These are phyloP conservation scores for Populus hybrid DNA, from an alignment of 441 rosid species.

Conservation along the genomic window DNA sequence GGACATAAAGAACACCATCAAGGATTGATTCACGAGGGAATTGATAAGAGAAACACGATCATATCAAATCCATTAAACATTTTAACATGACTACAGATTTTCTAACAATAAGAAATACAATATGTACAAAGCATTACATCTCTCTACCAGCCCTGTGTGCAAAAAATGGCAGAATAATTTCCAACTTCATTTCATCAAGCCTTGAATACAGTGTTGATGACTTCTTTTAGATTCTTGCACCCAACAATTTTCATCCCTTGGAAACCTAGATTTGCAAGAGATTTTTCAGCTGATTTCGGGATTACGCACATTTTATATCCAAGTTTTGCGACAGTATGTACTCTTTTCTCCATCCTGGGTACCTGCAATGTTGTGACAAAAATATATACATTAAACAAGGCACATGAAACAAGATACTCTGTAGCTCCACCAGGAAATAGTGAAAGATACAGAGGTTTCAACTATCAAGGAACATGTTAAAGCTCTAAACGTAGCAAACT, in stretches of 20 bases:
- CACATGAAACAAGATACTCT: not conserved
- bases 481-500: not conserved
- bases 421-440: not conserved
- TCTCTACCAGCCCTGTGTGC: not conserved
- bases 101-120: not conserved
- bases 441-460: not conserved
- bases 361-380: slow-evolving; percentile 40
- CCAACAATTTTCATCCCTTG: slow-evolving; percentile 51
- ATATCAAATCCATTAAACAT: not conserved
- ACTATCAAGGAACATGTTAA: not conserved
- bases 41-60: no score
- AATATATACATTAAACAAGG: not conserved
- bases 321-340: slow-evolving; percentile 64
- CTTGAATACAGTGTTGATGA: slow-evolving; percentile 56
- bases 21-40: no score
- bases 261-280: slow-evolving; percentile 33
- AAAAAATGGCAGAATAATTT: not conserved
- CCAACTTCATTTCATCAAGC: slow-evolving; percentile 1
- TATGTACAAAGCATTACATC: not conserved
- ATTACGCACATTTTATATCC: slow-evolving; percentile 76
- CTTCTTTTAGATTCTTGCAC: slow-evolving; percentile 71
- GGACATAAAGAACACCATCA: no score
- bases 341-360: slow-evolving; percentile 77
- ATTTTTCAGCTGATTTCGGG: slow-evolving; percentile 56
- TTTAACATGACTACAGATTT: not conserved